Conservation (phyloP, 192 early-diverging fungal genomes). For the Entrophospora sp. region DNA sequence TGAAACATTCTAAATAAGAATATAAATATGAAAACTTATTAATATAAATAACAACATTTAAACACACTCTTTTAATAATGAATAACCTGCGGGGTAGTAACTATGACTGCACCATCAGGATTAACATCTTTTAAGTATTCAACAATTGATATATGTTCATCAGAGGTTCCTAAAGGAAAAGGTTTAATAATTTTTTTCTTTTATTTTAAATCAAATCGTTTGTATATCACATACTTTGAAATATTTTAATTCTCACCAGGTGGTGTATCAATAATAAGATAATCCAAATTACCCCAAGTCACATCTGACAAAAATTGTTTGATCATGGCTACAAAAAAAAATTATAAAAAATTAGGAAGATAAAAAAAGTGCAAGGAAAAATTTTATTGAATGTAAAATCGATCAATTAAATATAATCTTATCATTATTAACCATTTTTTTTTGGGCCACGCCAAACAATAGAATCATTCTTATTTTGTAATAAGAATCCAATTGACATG, state of each 20-base stretch:
- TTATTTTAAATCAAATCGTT: no score
- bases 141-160: constrained; percentile 92
- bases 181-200: not conserved
- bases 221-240: no score
- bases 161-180: constrained; percentile 65
- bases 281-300: constrained; percentile 94
- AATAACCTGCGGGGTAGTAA: constrained; percentile 93
- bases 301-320: constrained; percentile 95
- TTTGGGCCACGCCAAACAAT: constrained; percentile 99
- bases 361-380: no score
- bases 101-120: constrained; percentile 81
- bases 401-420: not conserved
- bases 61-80: constrained; percentile 47
- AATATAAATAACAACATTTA: constrained; percentile 25
- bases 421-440: constrained; percentile 70
- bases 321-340: constrained; percentile 71
- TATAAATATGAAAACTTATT: not conserved
- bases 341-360: not conserved
- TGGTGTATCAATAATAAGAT: constrained; percentile 92
- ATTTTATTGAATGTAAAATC: no score
- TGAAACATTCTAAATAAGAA: constrained; percentile 38
- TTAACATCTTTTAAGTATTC: constrained; percentile 78
- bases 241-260: constrained; percentile 60
- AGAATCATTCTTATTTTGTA: constrained; percentile 80
- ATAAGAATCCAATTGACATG: constrained; percentile 96